These are phyloP conservation scores for Tephrocybe sp. DNA, from an alignment of 768 basidiomycete species.

Conservation along the genomic window DNA sequence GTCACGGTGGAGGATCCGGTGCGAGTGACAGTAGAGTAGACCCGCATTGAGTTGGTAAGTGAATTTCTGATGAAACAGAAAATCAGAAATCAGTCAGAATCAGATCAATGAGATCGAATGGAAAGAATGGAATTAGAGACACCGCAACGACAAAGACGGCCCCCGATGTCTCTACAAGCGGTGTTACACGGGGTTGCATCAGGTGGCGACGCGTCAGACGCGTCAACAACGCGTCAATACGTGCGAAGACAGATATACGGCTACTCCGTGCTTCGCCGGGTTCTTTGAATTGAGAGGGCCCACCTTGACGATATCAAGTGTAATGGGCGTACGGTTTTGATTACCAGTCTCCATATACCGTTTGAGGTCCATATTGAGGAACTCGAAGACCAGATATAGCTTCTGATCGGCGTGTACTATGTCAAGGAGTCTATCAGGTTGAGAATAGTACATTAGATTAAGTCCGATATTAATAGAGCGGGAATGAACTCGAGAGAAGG, in stretches of 20 bases:
- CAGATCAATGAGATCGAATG: neutral
- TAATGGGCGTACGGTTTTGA: conserved; percentile 68
- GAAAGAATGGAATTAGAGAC: neutral
- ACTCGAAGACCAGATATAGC: conserved; percentile 97
- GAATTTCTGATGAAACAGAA: conserved; percentile 74
- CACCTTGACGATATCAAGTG: conserved; percentile 79
- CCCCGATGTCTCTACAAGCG: neutral
- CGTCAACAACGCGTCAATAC: conserved; percentile 22
- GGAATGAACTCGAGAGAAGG: neutral
- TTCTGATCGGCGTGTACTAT: conserved; percentile 98
- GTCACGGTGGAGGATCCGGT: conserved; percentile 95
- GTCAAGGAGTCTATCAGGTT: conserved; percentile 73
- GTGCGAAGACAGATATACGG: neutral
- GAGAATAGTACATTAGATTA: neutral
- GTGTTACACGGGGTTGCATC: neutral
- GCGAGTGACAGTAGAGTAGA: conserved; percentile 91
- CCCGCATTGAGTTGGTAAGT: conserved; percentile 92
- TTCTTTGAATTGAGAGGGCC: conserved; percentile 21
- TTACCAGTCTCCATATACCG: conserved; percentile 93
- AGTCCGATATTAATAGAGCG: neutral
- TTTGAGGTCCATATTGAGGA: conserved; percentile 95
- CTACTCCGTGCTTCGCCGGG: neutral
- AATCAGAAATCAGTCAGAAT: neutral
- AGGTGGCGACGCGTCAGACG: conserved; percentile 15
- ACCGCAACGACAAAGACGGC: no score